Conservation (phyloP, 2,329 filamentous ascomycete genomes). For the Xylariaceae sp. region DNA sequence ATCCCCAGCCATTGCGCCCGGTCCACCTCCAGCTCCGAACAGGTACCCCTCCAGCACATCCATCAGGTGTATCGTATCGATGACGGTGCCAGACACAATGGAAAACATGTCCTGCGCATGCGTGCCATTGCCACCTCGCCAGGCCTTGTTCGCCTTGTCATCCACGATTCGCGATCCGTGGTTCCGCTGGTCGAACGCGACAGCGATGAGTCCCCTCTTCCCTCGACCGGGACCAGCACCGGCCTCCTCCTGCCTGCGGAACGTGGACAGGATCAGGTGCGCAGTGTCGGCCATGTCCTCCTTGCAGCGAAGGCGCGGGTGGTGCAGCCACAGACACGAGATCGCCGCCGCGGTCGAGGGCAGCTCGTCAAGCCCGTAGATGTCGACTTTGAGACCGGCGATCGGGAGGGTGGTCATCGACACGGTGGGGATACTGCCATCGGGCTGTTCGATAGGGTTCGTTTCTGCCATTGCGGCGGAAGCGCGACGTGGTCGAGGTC, state of each 20-base stretch:
- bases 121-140: slow-evolving; percentile 70
- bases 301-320: slow-evolving; percentile 69
- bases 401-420: slow-evolving; percentile 67
- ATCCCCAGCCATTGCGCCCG: slow-evolving; percentile 22
- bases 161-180: slow-evolving; percentile 73
- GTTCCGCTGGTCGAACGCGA: slow-evolving; percentile 89
- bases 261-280: slow-evolving; percentile 61
- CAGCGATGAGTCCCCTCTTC: slow-evolving; percentile 64
- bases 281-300: slow-evolving; percentile 74
- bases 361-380: slow-evolving; percentile 79
- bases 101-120: slow-evolving; percentile 94
- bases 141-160: slow-evolving; percentile 67
- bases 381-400: slow-evolving; percentile 70
- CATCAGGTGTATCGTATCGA: slow-evolving; percentile 72
- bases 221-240: no score
- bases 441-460: slow-evolving; percentile 5
- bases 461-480: slow-evolving; percentile 8
- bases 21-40: slow-evolving; percentile 41
- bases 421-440: slow-evolving; percentile 29
- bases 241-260: slow-evolving; percentile 36
- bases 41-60: slow-evolving; percentile 75
- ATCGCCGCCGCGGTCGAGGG: slow-evolving; percentile 48
- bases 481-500: no score
- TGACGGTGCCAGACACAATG: slow-evolving; percentile 66
- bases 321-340: slow-evolving; percentile 86